These are phyloP conservation scores for Phytophthora meadii DNA, from an alignment of 352 stramenopile species.

Conservation along the genomic window DNA sequence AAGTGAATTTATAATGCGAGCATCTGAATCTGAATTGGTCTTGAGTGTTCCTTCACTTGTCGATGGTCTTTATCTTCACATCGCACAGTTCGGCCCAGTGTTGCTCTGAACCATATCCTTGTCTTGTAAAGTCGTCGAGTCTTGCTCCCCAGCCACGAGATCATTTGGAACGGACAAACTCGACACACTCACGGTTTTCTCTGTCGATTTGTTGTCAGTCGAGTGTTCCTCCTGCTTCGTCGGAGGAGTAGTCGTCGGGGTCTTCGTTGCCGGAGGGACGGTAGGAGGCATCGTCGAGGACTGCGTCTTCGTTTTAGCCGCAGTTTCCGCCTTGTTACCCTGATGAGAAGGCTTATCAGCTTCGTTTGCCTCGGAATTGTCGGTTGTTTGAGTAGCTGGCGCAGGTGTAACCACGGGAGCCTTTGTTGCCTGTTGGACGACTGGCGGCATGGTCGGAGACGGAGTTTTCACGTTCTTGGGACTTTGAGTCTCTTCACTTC, in stretches of 20 bases:
- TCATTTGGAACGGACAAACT: slow-evolving; percentile 3
- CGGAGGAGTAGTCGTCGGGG: not conserved
- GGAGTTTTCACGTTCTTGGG: slow-evolving; percentile 1
- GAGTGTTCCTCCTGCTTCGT: slow-evolving; percentile 1
- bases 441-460: slow-evolving; percentile 19
- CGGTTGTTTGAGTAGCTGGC: not conserved
- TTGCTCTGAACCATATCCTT: not conserved
- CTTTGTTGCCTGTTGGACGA: slow-evolving; percentile 16
- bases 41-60: no score
- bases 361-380: not conserved
- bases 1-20: no score
- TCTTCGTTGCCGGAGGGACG: slow-evolving; percentile 6
- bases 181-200: not conserved
- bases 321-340: not conserved
- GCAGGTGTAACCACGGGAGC: slow-evolving; percentile 3
- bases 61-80: slow-evolving; percentile 2
- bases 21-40: no score
- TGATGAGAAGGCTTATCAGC: not conserved
- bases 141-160: slow-evolving; percentile 8
- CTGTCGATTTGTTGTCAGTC: not conserved
- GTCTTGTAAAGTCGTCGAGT: not conserved
- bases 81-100: slow-evolving; percentile 11
- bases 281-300: slow-evolving; percentile 18
- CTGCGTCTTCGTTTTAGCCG: not conserved
- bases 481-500: slow-evolving; percentile 6